phyloP scores from a whole-genome alignment of 176 grass and related monocot genomes.

The Lolium multiflorum region DNA sequence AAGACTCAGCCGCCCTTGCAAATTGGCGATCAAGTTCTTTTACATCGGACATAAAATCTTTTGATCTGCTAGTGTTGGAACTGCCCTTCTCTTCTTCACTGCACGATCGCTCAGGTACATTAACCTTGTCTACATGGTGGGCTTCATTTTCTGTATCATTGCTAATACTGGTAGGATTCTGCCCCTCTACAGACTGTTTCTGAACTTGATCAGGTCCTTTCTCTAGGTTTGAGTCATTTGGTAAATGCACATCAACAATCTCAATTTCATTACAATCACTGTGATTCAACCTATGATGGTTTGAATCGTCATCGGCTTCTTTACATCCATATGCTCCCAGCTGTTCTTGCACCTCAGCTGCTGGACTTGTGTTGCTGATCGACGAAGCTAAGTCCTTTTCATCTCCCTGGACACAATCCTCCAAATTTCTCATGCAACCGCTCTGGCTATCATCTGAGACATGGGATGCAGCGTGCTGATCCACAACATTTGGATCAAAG shows the following conservation, averaged over 20 bases:
- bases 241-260: slow-evolving; percentile 19
- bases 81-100: slow-evolving; percentile 43
- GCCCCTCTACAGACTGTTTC: not conserved
- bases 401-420: not conserved
- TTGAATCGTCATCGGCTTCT: slow-evolving; percentile 23
- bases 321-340: not conserved
- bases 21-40: slow-evolving; percentile 68
- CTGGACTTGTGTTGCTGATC: slow-evolving; percentile 31
- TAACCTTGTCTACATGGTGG: slow-evolving; percentile 8
- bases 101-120: slow-evolving; percentile 14
- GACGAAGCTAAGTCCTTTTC: slow-evolving; percentile 24
- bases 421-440: not conserved
- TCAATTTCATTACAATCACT: slow-evolving; percentile 29
- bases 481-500: slow-evolving; percentile 54
- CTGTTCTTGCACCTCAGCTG: slow-evolving; percentile 18
- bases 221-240: slow-evolving; percentile 22
- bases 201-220: slow-evolving; percentile 21
- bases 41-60: slow-evolving; percentile 56
- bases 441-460: not conserved
- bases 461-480: slow-evolving; percentile 21
- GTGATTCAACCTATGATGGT: not conserved
- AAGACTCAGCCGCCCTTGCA: slow-evolving; percentile 56
- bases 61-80: slow-evolving; percentile 43
- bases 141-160: not conserved
- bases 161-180: not conserved